Conservation (phyloP, 345 rosid species). For the Eucalyptus microcorys region DNA sequence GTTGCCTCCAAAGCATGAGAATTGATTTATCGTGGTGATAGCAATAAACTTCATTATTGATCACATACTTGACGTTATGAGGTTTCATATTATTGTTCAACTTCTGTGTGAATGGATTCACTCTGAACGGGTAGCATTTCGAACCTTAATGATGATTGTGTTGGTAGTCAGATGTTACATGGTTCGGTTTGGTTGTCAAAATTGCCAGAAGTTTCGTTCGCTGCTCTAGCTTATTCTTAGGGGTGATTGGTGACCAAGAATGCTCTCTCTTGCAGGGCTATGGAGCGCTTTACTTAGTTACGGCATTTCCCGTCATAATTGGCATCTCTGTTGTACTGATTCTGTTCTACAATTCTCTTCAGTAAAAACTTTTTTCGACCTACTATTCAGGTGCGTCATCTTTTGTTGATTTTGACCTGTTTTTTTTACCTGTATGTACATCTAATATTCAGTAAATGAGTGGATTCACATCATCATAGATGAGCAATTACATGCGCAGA, state of each 20-base stretch:
- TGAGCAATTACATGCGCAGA: not conserved
- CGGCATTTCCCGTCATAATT: slow-evolving; percentile 86
- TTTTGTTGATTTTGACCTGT: not conserved
- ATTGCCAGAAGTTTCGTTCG: not conserved
- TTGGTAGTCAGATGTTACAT: not conserved
- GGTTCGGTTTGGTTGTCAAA: not conserved
- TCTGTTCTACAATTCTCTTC: slow-evolving; percentile 87
- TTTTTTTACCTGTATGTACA: not conserved
- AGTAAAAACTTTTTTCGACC: slow-evolving; percentile 14
- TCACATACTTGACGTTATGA: not conserved
- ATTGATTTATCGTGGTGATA: not conserved
- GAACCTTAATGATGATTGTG: not conserved
- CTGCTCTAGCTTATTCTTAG: not conserved
- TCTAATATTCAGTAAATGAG: not conserved
- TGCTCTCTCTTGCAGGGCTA: slow-evolving; percentile 60
- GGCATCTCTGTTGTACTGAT: slow-evolving; percentile 80
- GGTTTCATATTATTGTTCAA: not conserved
- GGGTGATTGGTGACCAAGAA: not conserved
- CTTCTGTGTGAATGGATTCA: not conserved
- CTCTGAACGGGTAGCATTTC: not conserved
- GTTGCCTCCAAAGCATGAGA: not conserved
- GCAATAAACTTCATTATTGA: not conserved
- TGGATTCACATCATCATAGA: not conserved
- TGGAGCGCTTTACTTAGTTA: slow-evolving; percentile 83
- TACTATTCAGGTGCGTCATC: not conserved